A percentile compares a stretch with the other conserved stretches of the same genome.
These are phyloP conservation scores for Pharnaceum exiguum DNA, from an alignment of 148 eudicot species.

Conservation along the genomic window DNA sequence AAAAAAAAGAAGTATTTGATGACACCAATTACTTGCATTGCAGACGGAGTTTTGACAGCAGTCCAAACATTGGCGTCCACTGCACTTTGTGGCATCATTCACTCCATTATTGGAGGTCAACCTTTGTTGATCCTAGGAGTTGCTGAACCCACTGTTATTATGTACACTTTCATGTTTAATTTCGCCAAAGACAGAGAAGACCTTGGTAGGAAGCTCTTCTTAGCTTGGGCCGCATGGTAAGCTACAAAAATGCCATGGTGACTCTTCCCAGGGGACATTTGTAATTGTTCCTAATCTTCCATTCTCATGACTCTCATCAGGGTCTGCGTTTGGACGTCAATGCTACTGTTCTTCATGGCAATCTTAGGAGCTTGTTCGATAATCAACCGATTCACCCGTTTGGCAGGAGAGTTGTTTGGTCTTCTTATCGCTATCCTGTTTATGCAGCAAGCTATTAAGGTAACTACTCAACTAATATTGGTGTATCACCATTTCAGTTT, in stretches of 20 bases:
- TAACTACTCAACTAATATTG: conserved; percentile 5
- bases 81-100: conserved; percentile 81
- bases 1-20: not conserved
- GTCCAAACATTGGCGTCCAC: conserved; percentile 86
- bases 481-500: not conserved
- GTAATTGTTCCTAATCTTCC: not conserved
- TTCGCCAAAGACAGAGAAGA: conserved; percentile 73
- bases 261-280: not conserved
- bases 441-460: conserved; percentile 92
- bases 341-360: conserved; percentile 70
- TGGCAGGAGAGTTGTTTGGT: conserved; percentile 90
- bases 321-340: conserved; percentile 94
- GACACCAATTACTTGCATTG: conserved; percentile 7
- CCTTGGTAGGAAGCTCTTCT: conserved; percentile 66
- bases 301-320: conserved; percentile 29
- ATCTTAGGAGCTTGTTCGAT: conserved; percentile 89
- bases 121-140: conserved; percentile 87
- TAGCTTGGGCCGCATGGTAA: conserved; percentile 95
- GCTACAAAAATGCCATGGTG: not conserved
- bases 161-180: conserved; percentile 91
- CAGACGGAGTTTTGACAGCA: conserved; percentile 85
- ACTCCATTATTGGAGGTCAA: conserved; percentile 91
- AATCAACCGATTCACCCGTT: conserved; percentile 82
- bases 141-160: conserved; percentile 87
- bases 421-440: conserved; percentile 91